phyloP scores from a whole-genome alignment of 2,329 filamentous ascomycete species.

The Hymenoscyphus fructigenus region DNA sequence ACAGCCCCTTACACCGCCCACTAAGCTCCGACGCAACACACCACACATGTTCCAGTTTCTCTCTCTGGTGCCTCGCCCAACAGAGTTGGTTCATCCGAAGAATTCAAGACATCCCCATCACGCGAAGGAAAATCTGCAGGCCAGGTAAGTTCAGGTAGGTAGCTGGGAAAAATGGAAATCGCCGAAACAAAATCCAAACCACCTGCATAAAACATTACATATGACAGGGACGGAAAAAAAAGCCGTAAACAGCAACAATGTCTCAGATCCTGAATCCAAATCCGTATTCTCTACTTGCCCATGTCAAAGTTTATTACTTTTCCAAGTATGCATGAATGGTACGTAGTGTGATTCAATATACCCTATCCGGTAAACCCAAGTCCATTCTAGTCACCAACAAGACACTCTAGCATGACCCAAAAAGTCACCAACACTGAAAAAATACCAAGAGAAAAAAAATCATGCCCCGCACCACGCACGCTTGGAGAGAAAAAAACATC shows the following conservation, averaged over 20 bases:
- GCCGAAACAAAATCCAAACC: not conserved
- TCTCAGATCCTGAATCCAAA: not conserved
- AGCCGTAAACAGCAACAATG: not conserved
- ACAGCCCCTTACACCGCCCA: too few relatives aligned
- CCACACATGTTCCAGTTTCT: too few relatives aligned
- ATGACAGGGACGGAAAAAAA: not conserved
- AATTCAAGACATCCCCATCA: not conserved
- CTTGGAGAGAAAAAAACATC: not conserved
- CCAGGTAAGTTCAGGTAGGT: not conserved
- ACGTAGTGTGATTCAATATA: not conserved
- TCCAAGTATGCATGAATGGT: not conserved
- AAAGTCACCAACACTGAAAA: not conserved
- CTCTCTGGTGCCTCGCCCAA: too few relatives aligned
- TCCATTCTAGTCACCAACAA: not conserved
- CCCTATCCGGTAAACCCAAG: not conserved
- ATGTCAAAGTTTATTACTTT: not conserved
- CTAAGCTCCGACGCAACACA: too few relatives aligned
- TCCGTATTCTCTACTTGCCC: not conserved
- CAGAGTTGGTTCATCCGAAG: not conserved
- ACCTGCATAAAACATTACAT: not conserved
- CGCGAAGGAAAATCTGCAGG: not conserved
- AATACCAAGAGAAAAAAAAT: not conserved
- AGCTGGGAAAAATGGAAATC: not conserved
- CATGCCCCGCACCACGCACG: constrained; percentile 1
- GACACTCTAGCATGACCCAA: not conserved